phyloP scores from a whole-genome alignment of 768 basidiomycete genomes.

The Lentinula sp. region DNA sequence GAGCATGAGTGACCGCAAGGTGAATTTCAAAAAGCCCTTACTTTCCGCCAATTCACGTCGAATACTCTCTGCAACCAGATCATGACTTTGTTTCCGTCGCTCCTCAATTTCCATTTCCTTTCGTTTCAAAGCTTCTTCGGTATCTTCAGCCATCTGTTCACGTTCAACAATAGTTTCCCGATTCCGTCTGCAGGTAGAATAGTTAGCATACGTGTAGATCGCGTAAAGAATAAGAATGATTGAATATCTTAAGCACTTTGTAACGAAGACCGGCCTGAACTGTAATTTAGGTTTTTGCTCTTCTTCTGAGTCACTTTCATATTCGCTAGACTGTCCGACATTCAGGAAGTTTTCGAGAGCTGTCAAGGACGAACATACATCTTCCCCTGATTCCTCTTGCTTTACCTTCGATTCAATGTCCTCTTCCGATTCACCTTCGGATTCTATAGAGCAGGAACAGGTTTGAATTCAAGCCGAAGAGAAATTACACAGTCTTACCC shows the following conservation, averaged over 20 bases:
- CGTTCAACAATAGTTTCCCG: conserved; percentile 67
- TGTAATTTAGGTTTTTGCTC: conserved; percentile 69
- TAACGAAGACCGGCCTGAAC: conserved; percentile 91
- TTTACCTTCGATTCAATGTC: conserved; percentile 35
- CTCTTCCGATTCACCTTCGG: conserved; percentile 41
- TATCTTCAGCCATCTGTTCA: conserved; percentile 62
- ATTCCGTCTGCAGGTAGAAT: conserved; percentile 49
- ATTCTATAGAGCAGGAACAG: conserved; percentile 15
- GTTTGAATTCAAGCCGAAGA: conserved; percentile 7
- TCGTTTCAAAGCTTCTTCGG: conserved; percentile 65
- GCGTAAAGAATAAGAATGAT: background rate
- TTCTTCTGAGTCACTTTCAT: conserved; percentile 73
- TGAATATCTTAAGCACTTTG: conserved; percentile 52
- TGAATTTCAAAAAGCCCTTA: conserved; percentile 30
- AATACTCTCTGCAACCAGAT: conserved; percentile 93
- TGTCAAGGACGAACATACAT: conserved; percentile 29
- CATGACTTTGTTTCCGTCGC: conserved; percentile 81
- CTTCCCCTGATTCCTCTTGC: conserved; percentile 28
- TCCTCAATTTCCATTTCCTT: conserved; percentile 77
- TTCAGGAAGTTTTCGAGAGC: conserved; percentile 8
- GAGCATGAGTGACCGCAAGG: background rate
- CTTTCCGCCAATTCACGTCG: conserved; percentile 88
- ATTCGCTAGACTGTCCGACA: conserved; percentile 69
- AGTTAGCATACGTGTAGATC: background rate
- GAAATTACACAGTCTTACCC: conserved; percentile 19